A percentile compares a stretch with the other conserved stretches of the same genome.
Conservation (phyloP, 257 asterid species). For the Lantana camara region DNA sequence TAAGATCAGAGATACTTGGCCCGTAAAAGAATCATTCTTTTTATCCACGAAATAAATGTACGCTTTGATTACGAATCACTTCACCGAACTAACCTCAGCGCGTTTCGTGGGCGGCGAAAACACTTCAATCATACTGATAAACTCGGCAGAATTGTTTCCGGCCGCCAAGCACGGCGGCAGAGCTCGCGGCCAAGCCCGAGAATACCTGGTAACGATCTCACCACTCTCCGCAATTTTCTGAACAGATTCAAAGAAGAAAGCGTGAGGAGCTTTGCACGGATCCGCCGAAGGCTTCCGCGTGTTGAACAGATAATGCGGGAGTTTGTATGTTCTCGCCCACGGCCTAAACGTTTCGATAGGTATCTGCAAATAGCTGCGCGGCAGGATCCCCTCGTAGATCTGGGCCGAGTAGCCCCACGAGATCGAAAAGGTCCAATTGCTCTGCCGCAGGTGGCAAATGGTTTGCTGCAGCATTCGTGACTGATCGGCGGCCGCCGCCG, state of each 20-base stretch:
- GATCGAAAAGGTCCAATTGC: conserved; percentile 53
- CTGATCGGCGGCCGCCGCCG: conserved; percentile 50
- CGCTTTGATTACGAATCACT: no score
- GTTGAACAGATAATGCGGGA: conserved; percentile 47
- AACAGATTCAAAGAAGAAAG: conserved; percentile 43
- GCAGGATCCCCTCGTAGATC: conserved; percentile 47
- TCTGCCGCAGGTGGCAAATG: conserved; percentile 41
- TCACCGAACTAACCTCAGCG: conserved; percentile 19
- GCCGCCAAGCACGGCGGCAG: conserved; percentile 26
- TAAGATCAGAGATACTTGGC: no score
- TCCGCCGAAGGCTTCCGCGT: conserved; percentile 39
- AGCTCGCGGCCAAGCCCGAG: conserved; percentile 38
- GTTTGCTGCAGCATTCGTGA: conserved; percentile 63
- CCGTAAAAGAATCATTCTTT: no score
- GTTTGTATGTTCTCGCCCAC: conserved; percentile 29
- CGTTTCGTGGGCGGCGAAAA: conserved; percentile 31
- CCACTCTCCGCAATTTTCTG: background rate
- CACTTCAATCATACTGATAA: conserved; percentile 25
- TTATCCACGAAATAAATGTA: no score
- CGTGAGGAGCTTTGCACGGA: conserved; percentile 60
- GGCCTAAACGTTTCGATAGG: conserved; percentile 58
- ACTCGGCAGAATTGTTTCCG: conserved; percentile 34
- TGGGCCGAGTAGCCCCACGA: conserved; percentile 73
- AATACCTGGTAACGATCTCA: conserved; percentile 34
- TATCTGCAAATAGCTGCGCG: conserved; percentile 49